Base-by-base conservation (phyloP, 192 early-diverging fungal species). In the Coemansia sp. region DNA sequence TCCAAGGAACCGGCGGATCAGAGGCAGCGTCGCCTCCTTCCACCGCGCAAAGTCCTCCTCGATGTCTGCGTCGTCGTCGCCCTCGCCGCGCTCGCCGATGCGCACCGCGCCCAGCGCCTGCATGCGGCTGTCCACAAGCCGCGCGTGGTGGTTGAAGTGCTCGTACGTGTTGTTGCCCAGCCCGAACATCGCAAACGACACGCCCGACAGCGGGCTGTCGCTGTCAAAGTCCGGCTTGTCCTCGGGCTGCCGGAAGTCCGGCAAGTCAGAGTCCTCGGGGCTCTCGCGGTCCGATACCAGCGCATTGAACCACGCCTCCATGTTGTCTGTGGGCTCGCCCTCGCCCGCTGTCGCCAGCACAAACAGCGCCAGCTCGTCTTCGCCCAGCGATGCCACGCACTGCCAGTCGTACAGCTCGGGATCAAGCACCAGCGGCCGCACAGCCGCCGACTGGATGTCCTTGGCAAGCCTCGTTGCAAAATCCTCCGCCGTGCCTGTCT, bases 401-500 rank as follows among this genome's bases (percentile, higher is more conserved):
- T 84, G 84, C 87, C 94, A 87, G 75, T 99, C 94, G 68, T 92
- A 97, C 50, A 93, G 88, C 71, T 99, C 97, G 53, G 89, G 78
- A 64, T 99, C 96, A 47, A 87, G 84, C 23, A 91, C 87, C 79
- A 95, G 85, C 17, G 88, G 84, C 31, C 79, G 85, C 31, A 99
- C 75, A 10, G 84, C 83, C 34, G 86, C 87, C 42, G 78, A 80
- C 47, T 74, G 71, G 28, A 74, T 71, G 62, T 97, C 95, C 61
- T 95, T 94, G 63, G 88, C 90, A 55, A 96, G 68, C 42, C 95
- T 92, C 28, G 84, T 83, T 48, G 97, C 95, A 81, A 97, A 94
- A 67, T 99, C 97, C 80, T 99, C 97, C 45, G 95, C 97, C 8
- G 97, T 99, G 57, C 97, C 97, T 8, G 97, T 99, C 82, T 99